Percentiles rank a stretch among this genome's conserved stretches.
Evolutionary conservation across 768 basidiomycete species (phyloP).

Genomic region (Phlebiopsis flavidoalba): DNA sequence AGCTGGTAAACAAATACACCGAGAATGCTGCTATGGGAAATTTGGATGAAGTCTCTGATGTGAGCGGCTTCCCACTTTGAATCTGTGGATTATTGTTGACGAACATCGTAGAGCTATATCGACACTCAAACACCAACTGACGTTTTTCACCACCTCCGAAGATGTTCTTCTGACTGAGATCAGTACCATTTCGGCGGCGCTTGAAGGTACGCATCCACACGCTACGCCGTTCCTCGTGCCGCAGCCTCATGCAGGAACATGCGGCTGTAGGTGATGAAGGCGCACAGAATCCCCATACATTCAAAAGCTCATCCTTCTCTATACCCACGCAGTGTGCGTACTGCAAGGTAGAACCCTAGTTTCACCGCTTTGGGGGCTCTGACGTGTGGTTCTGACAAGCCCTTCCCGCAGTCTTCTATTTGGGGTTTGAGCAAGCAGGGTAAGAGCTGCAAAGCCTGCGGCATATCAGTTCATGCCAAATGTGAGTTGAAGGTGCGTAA

Average conservation of each 20-base stretch:
- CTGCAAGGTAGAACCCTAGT: slow-evolving; percentile 54
- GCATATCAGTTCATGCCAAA: slow-evolving; percentile 75
- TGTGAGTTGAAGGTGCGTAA: slow-evolving; percentile 79
- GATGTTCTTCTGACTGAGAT: slow-evolving; percentile 60
- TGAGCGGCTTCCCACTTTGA: slow-evolving; percentile 7
- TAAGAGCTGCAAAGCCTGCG: slow-evolving; percentile 76
- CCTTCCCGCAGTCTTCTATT: slow-evolving; percentile 57
- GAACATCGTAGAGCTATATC: slow-evolving; percentile 47
- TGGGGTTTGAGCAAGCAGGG: slow-evolving; percentile 88
- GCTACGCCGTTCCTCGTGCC: background rate
- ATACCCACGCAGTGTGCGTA: slow-evolving; percentile 80
- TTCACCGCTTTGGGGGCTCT: background rate
- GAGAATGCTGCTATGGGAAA: slow-evolving; percentile 47
- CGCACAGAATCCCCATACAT: slow-evolving; percentile 62
- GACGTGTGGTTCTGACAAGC: background rate
- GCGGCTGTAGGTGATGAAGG: slow-evolving; percentile 63
- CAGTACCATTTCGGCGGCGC: slow-evolving; percentile 49
- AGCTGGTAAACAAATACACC: slow-evolving; percentile 42
- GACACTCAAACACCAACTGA: slow-evolving; percentile 59
- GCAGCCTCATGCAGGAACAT: background rate
- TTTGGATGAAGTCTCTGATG: slow-evolving; percentile 34
- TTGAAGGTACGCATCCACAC: slow-evolving; percentile 49
- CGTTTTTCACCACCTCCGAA: slow-evolving; percentile 49
- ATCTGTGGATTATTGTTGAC: slow-evolving; percentile 4
- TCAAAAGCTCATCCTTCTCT: slow-evolving; percentile 83